Evolutionary conservation across 305 asterid species (phyloP).

Genomic region (Nicotiana rustica): DNA sequence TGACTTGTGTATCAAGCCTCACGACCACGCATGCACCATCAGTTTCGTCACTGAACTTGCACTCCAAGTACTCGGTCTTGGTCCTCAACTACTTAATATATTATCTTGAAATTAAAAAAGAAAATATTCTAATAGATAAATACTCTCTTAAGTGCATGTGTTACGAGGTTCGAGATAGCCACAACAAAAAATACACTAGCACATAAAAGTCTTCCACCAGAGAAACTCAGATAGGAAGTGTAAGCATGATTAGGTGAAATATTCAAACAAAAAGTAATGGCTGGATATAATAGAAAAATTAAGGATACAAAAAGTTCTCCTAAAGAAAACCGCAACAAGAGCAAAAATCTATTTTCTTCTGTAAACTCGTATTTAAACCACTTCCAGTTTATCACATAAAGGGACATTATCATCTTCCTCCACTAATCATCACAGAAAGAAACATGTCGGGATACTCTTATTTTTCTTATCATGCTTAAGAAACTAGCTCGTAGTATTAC

Average conservation of each 20-base stretch:
- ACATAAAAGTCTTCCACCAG: not conserved
- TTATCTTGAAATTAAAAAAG: not conserved
- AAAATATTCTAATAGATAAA: constrained; percentile 4
- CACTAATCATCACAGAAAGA: not conserved
- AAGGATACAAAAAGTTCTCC: not conserved
- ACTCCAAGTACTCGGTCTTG: too few relatives aligned
- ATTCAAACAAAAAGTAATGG: not conserved
- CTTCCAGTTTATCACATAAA: not conserved
- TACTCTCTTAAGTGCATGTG: not conserved
- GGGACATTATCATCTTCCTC: constrained; percentile 17
- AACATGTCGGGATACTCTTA: not conserved
- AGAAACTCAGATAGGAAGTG: constrained; percentile 4
- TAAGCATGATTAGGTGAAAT: not conserved
- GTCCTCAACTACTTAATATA: too few relatives aligned
- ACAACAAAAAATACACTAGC: constrained; percentile 4
- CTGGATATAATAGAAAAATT: not conserved
- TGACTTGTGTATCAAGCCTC: too few relatives aligned
- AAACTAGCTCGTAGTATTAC: not conserved
- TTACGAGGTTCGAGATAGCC: not conserved
- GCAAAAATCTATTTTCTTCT: not conserved
- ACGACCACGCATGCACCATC: too few relatives aligned
- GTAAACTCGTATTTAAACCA: not conserved
- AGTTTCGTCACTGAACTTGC: too few relatives aligned
- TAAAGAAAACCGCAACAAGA: not conserved
- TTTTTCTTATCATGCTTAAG: not conserved